A percentile compares a stretch with the other conserved stretches of the same genome.
Evolutionary conservation across 1,284 basidiomycete species (phyloP).

Genomic region (Cystobasidiaceae sp.): DNA sequence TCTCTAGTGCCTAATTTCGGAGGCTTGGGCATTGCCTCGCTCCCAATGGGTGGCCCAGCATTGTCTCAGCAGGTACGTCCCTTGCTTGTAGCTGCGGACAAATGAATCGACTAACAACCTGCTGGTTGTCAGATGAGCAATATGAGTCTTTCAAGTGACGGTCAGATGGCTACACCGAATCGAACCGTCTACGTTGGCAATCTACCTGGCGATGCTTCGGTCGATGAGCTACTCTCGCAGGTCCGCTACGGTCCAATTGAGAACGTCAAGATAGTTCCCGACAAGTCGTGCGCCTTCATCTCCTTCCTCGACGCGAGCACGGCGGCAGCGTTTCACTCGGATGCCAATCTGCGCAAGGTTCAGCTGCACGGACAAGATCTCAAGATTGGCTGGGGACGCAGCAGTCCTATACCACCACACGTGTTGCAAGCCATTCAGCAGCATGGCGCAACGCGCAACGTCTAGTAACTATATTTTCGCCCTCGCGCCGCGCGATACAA

Average conservation of each 20-base stretch:
- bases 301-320: conserved; percentile 89
- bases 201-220: conserved; percentile 88
- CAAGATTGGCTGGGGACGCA: conserved; percentile 94
- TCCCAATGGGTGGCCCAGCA: conserved; percentile 27
- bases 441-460: conserved; percentile 84
- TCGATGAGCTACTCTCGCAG: conserved; percentile 93
- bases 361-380: conserved; percentile 85
- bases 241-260: conserved; percentile 98
- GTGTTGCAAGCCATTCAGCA: conserved; percentile 80
- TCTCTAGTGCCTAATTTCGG: too few species aligned
- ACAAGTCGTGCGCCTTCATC: conserved; percentile 96
- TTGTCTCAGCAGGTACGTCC: conserved; percentile 30
- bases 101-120: background rate
- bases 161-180: background rate
- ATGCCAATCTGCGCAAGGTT: conserved; percentile 87
- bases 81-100: background rate
- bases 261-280: conserved; percentile 88
- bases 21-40: conserved; percentile 31
- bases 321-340: conserved; percentile 88
- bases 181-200: conserved; percentile 96
- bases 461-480: conserved; percentile 54
- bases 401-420: conserved; percentile 73
- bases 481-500: background rate
- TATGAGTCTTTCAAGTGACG: background rate
- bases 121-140: background rate